Conservation (phyloP, 495 filamentous ascomycete genomes). For the Umbilicaria muhlenbergii region DNA sequence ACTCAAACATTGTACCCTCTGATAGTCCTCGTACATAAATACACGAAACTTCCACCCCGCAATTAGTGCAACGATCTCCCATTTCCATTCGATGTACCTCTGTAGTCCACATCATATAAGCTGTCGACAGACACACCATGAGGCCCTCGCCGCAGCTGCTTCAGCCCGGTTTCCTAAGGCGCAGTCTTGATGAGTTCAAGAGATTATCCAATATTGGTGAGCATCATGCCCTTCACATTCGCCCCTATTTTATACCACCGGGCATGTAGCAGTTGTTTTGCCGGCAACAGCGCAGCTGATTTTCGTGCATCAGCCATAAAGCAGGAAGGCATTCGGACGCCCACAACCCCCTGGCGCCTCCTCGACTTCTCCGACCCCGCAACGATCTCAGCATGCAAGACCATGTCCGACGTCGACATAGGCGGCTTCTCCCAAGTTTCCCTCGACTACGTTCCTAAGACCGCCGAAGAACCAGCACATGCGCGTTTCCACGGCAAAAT, state of each 20-base stretch:
- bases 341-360: conserved; percentile 32
- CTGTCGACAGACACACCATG: conserved; percentile 17
- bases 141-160: conserved; percentile 33
- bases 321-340: conserved; percentile 29
- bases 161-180: conserved; percentile 40
- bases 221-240: background rate
- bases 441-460: conserved; percentile 47
- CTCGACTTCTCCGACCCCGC: conserved; percentile 46
- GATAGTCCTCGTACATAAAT: too few relatives aligned
- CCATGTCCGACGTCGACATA: conserved; percentile 73
- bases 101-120: too few relatives aligned
- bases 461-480: conserved; percentile 34
- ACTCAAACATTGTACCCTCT: too few relatives aligned
- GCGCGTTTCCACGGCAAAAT: conserved; percentile 76
- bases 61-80: too few relatives aligned
- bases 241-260: background rate
- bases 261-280: background rate
- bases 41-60: too few relatives aligned
- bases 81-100: too few relatives aligned
- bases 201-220: conserved; percentile 42
- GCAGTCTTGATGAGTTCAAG: conserved; percentile 49
- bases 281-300: conserved; percentile 1
- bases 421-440: conserved; percentile 66
- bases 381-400: conserved; percentile 51
- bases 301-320: conserved; percentile 25